Conservation (phyloP, 768 basidiomycete genomes). For the Tricholoma hemisulphureum region DNA sequence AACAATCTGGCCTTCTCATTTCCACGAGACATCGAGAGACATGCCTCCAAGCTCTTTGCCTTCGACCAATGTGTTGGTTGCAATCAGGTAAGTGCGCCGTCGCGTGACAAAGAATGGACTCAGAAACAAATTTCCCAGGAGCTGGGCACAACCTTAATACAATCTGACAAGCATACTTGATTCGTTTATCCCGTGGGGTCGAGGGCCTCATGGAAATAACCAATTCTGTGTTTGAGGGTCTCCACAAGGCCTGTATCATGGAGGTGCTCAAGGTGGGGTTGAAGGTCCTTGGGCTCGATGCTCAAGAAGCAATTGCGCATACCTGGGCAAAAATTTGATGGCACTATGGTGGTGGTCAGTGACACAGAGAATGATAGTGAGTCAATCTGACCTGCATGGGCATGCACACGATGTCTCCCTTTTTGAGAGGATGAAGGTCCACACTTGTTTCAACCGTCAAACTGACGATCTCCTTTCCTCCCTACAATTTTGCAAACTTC, state of each 20-base stretch:
- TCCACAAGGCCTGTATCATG: slow-evolving; percentile 74
- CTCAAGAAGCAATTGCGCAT: slow-evolving; percentile 80
- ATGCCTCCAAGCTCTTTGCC: too few relatives aligned
- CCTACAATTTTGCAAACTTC: slow-evolving; percentile 81
- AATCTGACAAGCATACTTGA: too few relatives aligned
- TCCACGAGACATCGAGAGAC: too few relatives aligned
- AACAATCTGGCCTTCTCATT: too few relatives aligned
- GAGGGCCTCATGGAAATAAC: slow-evolving; percentile 93
- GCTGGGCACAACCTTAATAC: too few relatives aligned
- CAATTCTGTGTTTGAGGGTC: slow-evolving; percentile 85
- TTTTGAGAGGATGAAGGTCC: slow-evolving; percentile 84
- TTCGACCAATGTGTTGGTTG: too few relatives aligned
- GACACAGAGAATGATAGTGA: slow-evolving; percentile 50
- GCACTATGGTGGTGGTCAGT: slow-evolving; percentile 95
- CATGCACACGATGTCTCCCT: slow-evolving; percentile 92
- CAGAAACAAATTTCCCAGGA: too few relatives aligned
- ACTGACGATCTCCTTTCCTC: slow-evolving; percentile 91
- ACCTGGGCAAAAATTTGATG: slow-evolving; percentile 97
- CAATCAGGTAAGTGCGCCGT: too few relatives aligned
- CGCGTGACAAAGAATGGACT: too few relatives aligned
- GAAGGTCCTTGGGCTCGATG: slow-evolving; percentile 76
- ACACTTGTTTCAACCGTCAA: slow-evolving; percentile 93
- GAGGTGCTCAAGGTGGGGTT: slow-evolving; percentile 85
- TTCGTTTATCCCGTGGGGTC: slow-evolving; percentile 89
- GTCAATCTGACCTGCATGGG: slow-evolving; percentile 69